Percentiles rank a stretch among this genome's conserved stretches.
These are phyloP conservation scores for Termitomyces sp. DNA, from an alignment of 768 basidiomycete genomes.

Conservation along the genomic window DNA sequence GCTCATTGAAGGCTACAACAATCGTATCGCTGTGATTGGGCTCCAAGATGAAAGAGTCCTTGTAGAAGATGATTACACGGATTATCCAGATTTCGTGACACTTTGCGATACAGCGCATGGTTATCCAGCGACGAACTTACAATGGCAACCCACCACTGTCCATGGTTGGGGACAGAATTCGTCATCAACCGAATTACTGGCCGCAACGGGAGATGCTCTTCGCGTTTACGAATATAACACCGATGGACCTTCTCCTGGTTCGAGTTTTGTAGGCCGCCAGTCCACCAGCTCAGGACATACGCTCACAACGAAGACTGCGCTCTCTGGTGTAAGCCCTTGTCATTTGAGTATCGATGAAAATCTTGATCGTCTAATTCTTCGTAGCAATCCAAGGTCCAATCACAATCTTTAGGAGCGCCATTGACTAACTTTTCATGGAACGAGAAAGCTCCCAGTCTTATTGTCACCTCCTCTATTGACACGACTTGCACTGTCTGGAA, in stretches of 20 bases:
- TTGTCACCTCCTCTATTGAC: conserved; percentile 97
- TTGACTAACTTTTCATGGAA: conserved; percentile 99
- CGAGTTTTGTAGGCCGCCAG: conserved; percentile 70
- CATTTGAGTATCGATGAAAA: conserved; percentile 3
- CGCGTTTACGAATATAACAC: conserved; percentile 87
- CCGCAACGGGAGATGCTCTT: conserved; percentile 91
- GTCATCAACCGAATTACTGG: conserved; percentile 73
- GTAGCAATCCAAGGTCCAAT: conserved; percentile 89
- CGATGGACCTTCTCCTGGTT: conserved; percentile 55
- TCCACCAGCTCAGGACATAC: conserved; percentile 55
- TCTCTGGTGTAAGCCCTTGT: conserved; percentile 68
- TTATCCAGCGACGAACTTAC: conserved; percentile 90
- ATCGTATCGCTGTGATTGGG: conserved; percentile 75
- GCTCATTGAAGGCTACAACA: conserved; percentile 79
- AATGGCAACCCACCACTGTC: conserved; percentile 83
- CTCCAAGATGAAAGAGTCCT: conserved; percentile 86
- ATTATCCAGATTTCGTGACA: conserved; percentile 84
- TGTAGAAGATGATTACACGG: conserved; percentile 78
- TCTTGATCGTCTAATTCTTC: conserved; percentile 7
- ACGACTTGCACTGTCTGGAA: conserved; percentile 99
- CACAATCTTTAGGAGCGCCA: conserved; percentile 79
- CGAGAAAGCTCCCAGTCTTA: conserved; percentile 81
- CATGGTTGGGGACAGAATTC: conserved; percentile 70
- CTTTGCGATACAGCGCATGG: conserved; percentile 83
- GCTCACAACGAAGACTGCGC: conserved; percentile 67